Evolutionary conservation across 1,139 yeast species (phyloP).

Genomic region (Debaryomyces fabryi): DNA sequence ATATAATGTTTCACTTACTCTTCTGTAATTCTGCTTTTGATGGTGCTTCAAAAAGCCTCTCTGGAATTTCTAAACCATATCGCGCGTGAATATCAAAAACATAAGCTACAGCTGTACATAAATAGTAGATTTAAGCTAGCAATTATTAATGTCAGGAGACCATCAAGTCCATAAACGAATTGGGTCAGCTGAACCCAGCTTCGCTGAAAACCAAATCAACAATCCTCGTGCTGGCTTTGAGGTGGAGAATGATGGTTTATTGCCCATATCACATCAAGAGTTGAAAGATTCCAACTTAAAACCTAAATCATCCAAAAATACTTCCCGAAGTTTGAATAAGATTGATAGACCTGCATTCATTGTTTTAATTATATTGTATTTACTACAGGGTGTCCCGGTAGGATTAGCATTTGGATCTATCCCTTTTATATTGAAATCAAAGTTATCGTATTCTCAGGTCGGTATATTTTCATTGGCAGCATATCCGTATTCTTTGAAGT

Average conservation of each 20-base stretch:
- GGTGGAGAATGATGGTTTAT: constrained; percentile 38
- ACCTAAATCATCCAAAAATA: constrained; percentile 8
- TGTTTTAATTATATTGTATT: constrained; percentile 69
- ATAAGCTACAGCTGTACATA: not conserved
- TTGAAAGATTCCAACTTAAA: constrained; percentile 17
- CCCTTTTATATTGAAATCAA: constrained; percentile 86
- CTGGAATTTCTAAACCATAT: not conserved
- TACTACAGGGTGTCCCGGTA: constrained; percentile 93
- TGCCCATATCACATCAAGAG: constrained; percentile 36
- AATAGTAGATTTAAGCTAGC: not conserved
- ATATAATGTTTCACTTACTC: constrained; percentile 3
- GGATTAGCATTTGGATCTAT: constrained; percentile 95
- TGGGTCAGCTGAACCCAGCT: constrained; percentile 6
- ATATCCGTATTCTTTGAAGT: constrained; percentile 89
- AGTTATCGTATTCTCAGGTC: constrained; percentile 83
- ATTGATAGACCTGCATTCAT: constrained; percentile 71
- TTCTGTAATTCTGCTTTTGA: not conserved
- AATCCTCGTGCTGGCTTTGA: constrained; percentile 29
- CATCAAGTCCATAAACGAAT: constrained; percentile 8
- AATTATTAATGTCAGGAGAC: constrained; percentile 5
- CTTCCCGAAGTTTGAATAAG: constrained; percentile 28
- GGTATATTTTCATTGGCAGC: constrained; percentile 91
- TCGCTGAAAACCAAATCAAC: constrained; percentile 20
- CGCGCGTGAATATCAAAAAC: not conserved
- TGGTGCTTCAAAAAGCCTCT: not conserved